Conservation (phyloP, 257 asterid species). For the Parsonsia alboflavescens region DNA sequence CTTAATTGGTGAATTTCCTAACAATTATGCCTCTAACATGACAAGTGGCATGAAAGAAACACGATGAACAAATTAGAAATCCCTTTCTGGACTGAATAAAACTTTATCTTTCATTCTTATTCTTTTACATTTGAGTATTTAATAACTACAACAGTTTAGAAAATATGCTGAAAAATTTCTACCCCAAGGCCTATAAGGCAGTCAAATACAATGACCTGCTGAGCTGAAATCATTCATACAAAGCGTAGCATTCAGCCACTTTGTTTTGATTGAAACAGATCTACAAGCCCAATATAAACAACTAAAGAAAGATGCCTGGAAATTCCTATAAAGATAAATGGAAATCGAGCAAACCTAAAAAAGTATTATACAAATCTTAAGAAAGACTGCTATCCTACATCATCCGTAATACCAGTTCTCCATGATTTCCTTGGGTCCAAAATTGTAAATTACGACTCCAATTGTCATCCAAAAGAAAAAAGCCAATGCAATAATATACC, state of each 20-base stretch:
- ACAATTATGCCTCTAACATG: too few relatives aligned
- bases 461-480: conserved; percentile 33
- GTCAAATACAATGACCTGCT: too few relatives aligned
- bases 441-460: conserved; percentile 28
- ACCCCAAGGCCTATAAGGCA: too few relatives aligned
- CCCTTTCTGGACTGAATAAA: neutral
- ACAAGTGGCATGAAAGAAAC: too few relatives aligned
- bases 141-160: neutral
- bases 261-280: neutral
- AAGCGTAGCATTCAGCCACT: neutral
- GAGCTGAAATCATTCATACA: neutral
- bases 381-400: conserved; percentile 1
- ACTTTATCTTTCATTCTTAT: neutral
- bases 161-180: neutral
- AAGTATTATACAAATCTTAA: conserved; percentile 25
- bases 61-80: too few relatives aligned
- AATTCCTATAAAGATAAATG: neutral
- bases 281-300: neutral
- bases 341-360: conserved; percentile 18
- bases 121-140: neutral
- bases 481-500: conserved; percentile 27
- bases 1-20: too few relatives aligned
- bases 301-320: neutral
- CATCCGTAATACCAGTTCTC: neutral
- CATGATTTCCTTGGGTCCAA: neutral